These are phyloP conservation scores for Voacanga thouarsii DNA, from an alignment of 257 asterid species.

Conservation along the genomic window DNA sequence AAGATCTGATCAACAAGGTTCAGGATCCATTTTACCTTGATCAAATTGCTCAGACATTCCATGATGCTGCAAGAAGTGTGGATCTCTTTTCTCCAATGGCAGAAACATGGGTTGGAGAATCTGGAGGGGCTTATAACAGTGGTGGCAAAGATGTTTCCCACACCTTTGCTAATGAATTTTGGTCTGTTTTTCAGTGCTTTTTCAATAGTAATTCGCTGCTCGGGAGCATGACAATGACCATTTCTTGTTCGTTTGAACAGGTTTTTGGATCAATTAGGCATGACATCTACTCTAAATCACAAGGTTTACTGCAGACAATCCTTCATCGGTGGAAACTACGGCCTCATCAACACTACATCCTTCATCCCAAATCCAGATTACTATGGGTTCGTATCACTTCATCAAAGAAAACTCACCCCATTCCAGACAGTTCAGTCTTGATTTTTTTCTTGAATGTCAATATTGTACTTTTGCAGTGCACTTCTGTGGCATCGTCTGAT, in stretches of 20 bases:
- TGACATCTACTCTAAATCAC: constrained; percentile 71
- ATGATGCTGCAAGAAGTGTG: constrained; percentile 34
- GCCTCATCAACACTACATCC: constrained; percentile 56
- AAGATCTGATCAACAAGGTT: constrained; percentile 49
- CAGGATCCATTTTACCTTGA: constrained; percentile 65
- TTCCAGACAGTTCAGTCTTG: background rate
- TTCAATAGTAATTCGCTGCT: background rate
- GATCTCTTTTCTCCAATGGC: constrained; percentile 54
- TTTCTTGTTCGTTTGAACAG: constrained; percentile 22
- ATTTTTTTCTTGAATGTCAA: background rate
- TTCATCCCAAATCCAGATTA: constrained; percentile 89
- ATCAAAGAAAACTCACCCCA: background rate
- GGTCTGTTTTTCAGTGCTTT: constrained; percentile 30
- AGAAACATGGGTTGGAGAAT: constrained; percentile 82
- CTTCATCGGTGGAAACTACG: constrained; percentile 85
- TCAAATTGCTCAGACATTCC: constrained; percentile 42
- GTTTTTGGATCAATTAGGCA: constrained; percentile 92
- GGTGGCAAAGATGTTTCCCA: constrained; percentile 76
- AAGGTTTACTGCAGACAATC: constrained; percentile 85
- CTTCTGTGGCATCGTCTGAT: constrained; percentile 76
- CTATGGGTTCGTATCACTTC: constrained; percentile 47
- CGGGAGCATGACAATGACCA: background rate
- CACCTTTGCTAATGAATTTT: constrained; percentile 72
- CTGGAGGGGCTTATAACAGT: constrained; percentile 89
- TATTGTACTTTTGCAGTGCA: constrained; percentile 36